These are phyloP conservation scores for Lophiostoma macrostomum DNA, from an alignment of 495 filamentous ascomycete species.

Conservation along the genomic window DNA sequence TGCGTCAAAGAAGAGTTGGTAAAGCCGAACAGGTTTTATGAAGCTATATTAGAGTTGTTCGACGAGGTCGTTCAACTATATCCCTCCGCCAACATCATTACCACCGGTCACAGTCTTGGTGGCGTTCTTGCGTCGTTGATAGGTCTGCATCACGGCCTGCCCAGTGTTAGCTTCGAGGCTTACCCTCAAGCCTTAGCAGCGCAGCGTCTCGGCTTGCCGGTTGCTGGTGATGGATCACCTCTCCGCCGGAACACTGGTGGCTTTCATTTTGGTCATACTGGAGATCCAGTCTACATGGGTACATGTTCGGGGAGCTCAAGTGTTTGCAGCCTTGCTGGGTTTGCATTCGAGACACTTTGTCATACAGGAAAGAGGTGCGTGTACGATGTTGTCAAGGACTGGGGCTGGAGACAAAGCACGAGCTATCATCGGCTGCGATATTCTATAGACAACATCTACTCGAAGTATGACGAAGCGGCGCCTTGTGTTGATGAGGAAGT, in stretches of 20 bases:
- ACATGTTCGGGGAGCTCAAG: conserved; percentile 21
- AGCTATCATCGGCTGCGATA: conserved; percentile 16
- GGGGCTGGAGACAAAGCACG: conserved; percentile 27
- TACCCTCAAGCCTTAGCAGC: conserved; percentile 27
- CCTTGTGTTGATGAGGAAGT: conserved; percentile 19
- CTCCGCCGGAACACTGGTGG: conserved; percentile 21
- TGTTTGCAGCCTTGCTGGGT: conserved; percentile 22
- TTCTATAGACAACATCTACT: conserved; percentile 20
- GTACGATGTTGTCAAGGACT: conserved; percentile 29
- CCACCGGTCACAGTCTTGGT: conserved; percentile 20
- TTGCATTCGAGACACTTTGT: conserved; percentile 24
- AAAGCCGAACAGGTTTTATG: conserved; percentile 16
- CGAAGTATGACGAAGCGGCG: conserved; percentile 13
- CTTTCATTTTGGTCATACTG: conserved; percentile 26
- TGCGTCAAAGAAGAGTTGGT: conserved; percentile 17
- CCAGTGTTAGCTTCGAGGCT: conserved; percentile 23
- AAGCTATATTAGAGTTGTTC: conserved; percentile 14
- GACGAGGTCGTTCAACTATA: conserved; percentile 25
- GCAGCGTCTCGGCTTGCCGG: conserved; percentile 13
- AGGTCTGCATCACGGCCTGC: conserved; percentile 20
- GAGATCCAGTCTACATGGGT: conserved; percentile 27
- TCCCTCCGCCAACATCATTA: conserved; percentile 19
- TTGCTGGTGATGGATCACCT: conserved; percentile 9
- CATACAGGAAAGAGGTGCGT: conserved; percentile 21
- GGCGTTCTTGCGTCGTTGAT: conserved; percentile 24